Conservation (phyloP, 352 stramenopile species). For the Globisporangium emineosum region DNA sequence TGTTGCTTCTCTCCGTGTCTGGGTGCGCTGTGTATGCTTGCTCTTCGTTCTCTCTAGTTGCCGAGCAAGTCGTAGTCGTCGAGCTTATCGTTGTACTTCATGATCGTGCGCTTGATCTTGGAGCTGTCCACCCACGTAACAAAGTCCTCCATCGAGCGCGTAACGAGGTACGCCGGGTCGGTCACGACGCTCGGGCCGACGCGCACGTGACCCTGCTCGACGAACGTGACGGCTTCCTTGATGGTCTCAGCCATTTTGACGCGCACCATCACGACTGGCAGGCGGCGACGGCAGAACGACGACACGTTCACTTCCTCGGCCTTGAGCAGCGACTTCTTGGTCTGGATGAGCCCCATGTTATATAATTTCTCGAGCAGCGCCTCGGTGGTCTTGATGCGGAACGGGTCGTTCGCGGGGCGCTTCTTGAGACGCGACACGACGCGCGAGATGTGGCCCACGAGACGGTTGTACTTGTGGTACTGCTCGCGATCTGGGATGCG, state of each 20-base stretch:
- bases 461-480: conserved; percentile 98
- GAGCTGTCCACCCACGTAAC: conserved; percentile 98
- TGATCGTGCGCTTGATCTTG: conserved; percentile 97
- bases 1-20: neutral
- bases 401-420: conserved; percentile 92
- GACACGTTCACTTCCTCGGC: conserved; percentile 96
- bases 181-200: conserved; percentile 91
- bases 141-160: conserved; percentile 98
- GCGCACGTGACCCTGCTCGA: conserved; percentile 98
- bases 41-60: conserved; percentile 55
- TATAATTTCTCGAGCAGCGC: conserved; percentile 98
- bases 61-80: conserved; percentile 99
- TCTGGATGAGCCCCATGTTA: conserved; percentile 97
- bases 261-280: conserved; percentile 98
- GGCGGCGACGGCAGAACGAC: conserved; percentile 92
- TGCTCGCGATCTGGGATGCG: conserved; percentile 98
- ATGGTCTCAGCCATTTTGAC: conserved; percentile 99
- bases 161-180: conserved; percentile 97
- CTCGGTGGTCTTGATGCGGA: conserved; percentile 95
- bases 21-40: neutral
- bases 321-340: conserved; percentile 96
- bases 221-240: conserved; percentile 96
- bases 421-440: conserved; percentile 95
- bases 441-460: conserved; percentile 95
- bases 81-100: conserved; percentile 99